A percentile compares a stretch with the other conserved stretches of the same genome.
Conservation (phyloP, 768 basidiomycete species). For the Arthromyces matolae region DNA sequence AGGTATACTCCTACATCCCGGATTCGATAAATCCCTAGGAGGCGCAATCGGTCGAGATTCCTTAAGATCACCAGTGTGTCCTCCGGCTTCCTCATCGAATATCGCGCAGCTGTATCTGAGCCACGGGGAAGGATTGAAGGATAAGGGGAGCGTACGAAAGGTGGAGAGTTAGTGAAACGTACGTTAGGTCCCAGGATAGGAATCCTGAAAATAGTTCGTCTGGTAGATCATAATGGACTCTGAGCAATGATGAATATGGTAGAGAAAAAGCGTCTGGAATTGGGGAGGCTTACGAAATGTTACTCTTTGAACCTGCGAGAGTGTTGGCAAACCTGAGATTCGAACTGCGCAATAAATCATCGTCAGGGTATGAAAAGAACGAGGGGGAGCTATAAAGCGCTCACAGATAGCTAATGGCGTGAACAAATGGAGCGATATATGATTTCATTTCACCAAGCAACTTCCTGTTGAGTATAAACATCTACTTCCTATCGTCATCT, state of each 20-base stretch:
- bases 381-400: neutral
- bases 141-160: neutral
- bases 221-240: slow-evolving; percentile 7
- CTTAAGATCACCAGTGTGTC: slow-evolving; percentile 7
- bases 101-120: slow-evolving; percentile 10
- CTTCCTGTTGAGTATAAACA: slow-evolving; percentile 10
- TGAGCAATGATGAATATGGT: neutral
- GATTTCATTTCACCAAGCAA: slow-evolving; percentile 5
- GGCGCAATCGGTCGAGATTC: slow-evolving; percentile 7
- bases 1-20: neutral
- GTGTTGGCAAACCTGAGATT: slow-evolving; percentile 10
- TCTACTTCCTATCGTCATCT: neutral
- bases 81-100: slow-evolving; percentile 8
- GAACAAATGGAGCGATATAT: neutral
- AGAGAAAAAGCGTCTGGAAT: neutral
- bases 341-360: neutral
- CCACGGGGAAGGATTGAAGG: neutral
- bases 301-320: slow-evolving; percentile 8
- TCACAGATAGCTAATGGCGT: slow-evolving; percentile 5
- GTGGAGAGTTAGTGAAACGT: neutral
- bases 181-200: slow-evolving; percentile 12
- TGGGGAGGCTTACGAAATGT: slow-evolving; percentile 6
- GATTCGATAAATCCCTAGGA: slow-evolving; percentile 4
- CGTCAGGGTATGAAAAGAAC: neutral
- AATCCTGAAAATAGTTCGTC: slow-evolving; percentile 7